A percentile compares a stretch with the other conserved stretches of the same genome.
Conservation (phyloP, 495 filamentous ascomycete species). For the Penicillium silybi region DNA sequence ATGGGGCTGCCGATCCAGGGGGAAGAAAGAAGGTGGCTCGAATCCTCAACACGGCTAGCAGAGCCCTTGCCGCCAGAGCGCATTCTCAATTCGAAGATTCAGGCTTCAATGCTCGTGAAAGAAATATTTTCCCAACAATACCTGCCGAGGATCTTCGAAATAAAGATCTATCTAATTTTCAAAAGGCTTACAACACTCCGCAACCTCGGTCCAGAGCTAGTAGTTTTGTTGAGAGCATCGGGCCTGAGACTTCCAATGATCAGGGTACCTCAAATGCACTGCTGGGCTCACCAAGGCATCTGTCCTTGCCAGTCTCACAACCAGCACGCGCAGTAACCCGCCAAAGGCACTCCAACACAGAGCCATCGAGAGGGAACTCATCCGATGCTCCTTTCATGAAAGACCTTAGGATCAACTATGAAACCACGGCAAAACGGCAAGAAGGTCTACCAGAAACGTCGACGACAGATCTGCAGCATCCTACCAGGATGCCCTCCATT, state of each 20-base stretch:
- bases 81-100: slow-evolving; percentile 41
- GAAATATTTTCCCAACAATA: slow-evolving; percentile 46
- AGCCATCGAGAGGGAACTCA: slow-evolving; percentile 5
- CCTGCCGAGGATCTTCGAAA: slow-evolving; percentile 49
- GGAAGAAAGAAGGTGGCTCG: slow-evolving; percentile 40
- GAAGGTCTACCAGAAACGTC: no score
- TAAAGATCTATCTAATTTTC: slow-evolving; percentile 28
- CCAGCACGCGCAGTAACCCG: neutral
- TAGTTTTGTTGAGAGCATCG: slow-evolving; percentile 15
- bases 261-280: slow-evolving; percentile 13
- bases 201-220: slow-evolving; percentile 20
- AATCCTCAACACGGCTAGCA: slow-evolving; percentile 27
- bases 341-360: slow-evolving; percentile 10
- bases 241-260: slow-evolving; percentile 15
- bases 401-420: no score
- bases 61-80: slow-evolving; percentile 37
- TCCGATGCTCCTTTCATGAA: neutral
- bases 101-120: slow-evolving; percentile 40
- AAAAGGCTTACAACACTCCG: slow-evolving; percentile 34
- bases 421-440: no score
- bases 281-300: neutral
- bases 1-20: slow-evolving; percentile 16
- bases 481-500: no score
- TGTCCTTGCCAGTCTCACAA: slow-evolving; percentile 6
- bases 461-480: no score